Percentiles rank a stretch among this genome's conserved stretches.
These are phyloP conservation scores for Cerrena zonata DNA, from an alignment of 1,284 basidiomycete species.

Conservation along the genomic window DNA sequence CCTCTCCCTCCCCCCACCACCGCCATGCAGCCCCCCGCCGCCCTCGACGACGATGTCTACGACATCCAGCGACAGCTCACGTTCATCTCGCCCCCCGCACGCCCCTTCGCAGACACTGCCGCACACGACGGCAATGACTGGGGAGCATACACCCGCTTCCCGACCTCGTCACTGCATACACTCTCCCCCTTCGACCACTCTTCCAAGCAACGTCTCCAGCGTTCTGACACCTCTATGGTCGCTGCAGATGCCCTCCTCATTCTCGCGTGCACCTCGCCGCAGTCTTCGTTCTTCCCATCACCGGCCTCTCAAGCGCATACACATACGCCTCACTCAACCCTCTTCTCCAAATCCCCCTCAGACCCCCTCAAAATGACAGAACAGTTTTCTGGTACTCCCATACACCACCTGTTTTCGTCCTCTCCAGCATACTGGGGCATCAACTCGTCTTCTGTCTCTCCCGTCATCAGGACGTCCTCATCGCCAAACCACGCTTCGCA, in stretches of 20 bases:
- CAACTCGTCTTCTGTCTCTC: slow-evolving; percentile 17
- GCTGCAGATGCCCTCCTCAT: slow-evolving; percentile 4
- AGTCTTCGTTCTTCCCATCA: not conserved
- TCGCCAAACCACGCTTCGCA: not conserved
- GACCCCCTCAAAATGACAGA: slow-evolving; percentile 9
- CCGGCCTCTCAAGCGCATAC: not conserved
- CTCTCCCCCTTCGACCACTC: not conserved
- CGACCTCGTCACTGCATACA: not conserved
- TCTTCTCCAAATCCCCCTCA: slow-evolving; percentile 1
- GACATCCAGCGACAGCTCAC: not conserved
- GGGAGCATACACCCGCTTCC: not conserved
- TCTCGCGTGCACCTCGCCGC: not conserved
- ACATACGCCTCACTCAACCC: not conserved
- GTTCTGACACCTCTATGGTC: slow-evolving; percentile 1
- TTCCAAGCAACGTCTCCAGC: not conserved
- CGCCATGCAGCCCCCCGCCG: not conserved
- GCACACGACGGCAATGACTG: not conserved
- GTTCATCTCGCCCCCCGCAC: not conserved
- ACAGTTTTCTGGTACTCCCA: slow-evolving; percentile 17
- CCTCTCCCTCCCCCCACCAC: not conserved
- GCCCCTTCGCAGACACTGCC: not conserved
- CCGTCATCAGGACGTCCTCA: slow-evolving; percentile 14
- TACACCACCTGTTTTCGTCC: slow-evolving; percentile 20
- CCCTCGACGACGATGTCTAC: not conserved
- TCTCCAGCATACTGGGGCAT: slow-evolving; percentile 19